Conservation (phyloP, 169 alveolate species). For the Prorocentrum cordatum region DNA sequence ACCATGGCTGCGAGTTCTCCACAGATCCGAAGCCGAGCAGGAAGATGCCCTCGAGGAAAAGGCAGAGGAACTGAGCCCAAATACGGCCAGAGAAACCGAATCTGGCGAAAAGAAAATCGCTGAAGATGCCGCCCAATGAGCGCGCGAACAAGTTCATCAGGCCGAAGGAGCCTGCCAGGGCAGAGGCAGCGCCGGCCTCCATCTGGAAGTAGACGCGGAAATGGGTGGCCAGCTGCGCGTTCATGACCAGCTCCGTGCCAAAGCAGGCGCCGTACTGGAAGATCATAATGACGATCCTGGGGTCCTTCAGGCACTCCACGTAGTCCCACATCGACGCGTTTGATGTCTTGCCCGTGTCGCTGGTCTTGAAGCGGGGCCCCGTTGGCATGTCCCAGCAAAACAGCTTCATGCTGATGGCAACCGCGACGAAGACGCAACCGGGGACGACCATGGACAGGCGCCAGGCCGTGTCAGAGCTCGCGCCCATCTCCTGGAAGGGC, state of each 20-base stretch:
- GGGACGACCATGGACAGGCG: conserved; percentile 6
- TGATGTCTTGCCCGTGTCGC: conserved; percentile 19
- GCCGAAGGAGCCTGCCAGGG: conserved; percentile 32
- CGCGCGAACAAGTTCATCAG: conserved; percentile 59
- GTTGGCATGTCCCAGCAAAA: conserved; percentile 31
- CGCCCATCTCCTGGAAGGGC: neutral
- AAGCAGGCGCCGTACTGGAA: neutral
- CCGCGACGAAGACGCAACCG: neutral
- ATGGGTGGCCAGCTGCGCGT: conserved; percentile 31
- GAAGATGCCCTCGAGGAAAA: conserved; percentile 52
- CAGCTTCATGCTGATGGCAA: neutral
- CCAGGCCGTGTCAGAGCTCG: neutral
- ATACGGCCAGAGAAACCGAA: conserved; percentile 31
- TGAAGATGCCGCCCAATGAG: conserved; percentile 27
- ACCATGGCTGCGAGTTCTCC: conserved; percentile 1
- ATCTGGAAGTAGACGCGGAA: conserved; percentile 18
- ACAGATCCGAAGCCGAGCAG: conserved; percentile 20
- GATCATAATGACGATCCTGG: neutral
- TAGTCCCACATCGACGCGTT: conserved; percentile 22
- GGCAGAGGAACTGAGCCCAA: conserved; percentile 20
- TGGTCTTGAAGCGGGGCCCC: conserved; percentile 1
- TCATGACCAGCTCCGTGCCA: neutral
- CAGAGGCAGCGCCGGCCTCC: neutral
- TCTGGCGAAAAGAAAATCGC: conserved; percentile 24
- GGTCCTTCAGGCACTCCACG: neutral